phyloP scores from a whole-genome alignment of 768 basidiomycete genomes.

The Lactifluus subvellereus region DNA sequence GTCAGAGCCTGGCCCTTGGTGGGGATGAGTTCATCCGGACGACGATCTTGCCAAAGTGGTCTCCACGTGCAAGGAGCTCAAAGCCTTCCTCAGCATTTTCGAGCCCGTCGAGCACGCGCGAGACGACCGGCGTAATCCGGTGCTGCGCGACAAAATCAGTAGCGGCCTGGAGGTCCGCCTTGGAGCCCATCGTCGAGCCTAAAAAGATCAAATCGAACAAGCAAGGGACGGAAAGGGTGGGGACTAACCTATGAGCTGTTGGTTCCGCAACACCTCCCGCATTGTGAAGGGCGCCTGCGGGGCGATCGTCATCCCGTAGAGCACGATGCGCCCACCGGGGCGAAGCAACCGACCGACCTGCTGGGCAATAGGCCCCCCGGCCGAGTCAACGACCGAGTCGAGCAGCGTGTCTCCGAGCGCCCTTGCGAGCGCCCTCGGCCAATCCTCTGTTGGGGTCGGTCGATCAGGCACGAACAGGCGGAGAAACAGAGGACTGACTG shows the following conservation, averaged over 20 bases:
- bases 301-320: constrained; percentile 46
- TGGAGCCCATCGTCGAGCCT: constrained; percentile 86
- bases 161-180: constrained; percentile 63
- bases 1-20: constrained; percentile 9
- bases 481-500: constrained; percentile 35
- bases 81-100: constrained; percentile 64
- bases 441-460: constrained; percentile 27
- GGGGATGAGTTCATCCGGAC: constrained; percentile 36
- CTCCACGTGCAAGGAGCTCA: constrained; percentile 52
- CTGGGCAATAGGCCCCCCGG: constrained; percentile 38
- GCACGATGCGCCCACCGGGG: constrained; percentile 34
- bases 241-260: constrained; percentile 60
- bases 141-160: constrained; percentile 64
- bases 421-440: constrained; percentile 33
- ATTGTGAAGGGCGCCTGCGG: constrained; percentile 64
- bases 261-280: constrained; percentile 70
- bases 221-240: background rate
- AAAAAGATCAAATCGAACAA: background rate
- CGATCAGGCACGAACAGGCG: no score
- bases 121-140: constrained; percentile 63
- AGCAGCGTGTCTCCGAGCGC: constrained; percentile 30
- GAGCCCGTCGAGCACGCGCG: constrained; percentile 63
- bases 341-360: constrained; percentile 35
- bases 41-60: constrained; percentile 77
- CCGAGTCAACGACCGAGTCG: constrained; percentile 43